Evolutionary conservation across 2,329 filamentous ascomycete genomes (phyloP).

Genomic region (Harringtonia aguacate): DNA sequence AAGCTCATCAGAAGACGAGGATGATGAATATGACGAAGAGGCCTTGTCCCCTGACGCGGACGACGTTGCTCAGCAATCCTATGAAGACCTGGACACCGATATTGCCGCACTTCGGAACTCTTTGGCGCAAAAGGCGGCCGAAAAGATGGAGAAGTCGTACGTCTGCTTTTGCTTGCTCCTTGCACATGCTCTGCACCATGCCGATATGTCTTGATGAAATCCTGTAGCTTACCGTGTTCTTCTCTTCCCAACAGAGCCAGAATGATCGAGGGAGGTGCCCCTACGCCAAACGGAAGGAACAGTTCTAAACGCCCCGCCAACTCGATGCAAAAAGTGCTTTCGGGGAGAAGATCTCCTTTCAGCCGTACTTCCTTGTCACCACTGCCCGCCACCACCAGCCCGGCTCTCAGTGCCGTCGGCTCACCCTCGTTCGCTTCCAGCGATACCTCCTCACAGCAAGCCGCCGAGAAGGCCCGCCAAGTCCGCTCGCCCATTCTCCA

Average conservation of each 20-base stretch:
- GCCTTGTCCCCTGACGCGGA: conserved; percentile 9
- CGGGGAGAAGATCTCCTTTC: conserved; percentile 11
- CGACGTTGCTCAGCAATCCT: conserved; percentile 15
- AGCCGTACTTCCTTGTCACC: conserved; percentile 15
- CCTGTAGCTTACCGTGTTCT: conserved; percentile 9
- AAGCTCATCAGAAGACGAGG: conserved; percentile 11
- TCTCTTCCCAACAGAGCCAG: conserved; percentile 21
- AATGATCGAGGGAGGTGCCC: conserved; percentile 20
- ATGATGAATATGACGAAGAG: conserved; percentile 12
- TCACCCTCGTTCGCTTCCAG: conserved; percentile 42
- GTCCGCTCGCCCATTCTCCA: conserved; percentile 42
- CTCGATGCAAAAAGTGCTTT: conserved; percentile 12
- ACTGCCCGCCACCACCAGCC: conserved; percentile 44
- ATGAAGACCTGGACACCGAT: conserved; percentile 34
- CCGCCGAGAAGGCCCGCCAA: conserved; percentile 37
- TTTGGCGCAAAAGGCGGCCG: conserved; percentile 29
- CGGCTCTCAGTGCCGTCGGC: conserved; percentile 40
- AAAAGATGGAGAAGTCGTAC: conserved; percentile 36
- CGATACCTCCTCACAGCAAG: conserved; percentile 38
- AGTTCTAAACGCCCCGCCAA: conserved; percentile 12
- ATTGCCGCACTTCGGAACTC: conserved; percentile 37
- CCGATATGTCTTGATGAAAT: neutral
- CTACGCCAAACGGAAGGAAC: conserved; percentile 11
- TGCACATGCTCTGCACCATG: neutral
- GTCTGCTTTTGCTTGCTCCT: conserved; percentile 11